phyloP scores from a whole-genome alignment of 2,329 filamentous ascomycete species.

The Pseudocercospora pini-densiflorae region DNA sequence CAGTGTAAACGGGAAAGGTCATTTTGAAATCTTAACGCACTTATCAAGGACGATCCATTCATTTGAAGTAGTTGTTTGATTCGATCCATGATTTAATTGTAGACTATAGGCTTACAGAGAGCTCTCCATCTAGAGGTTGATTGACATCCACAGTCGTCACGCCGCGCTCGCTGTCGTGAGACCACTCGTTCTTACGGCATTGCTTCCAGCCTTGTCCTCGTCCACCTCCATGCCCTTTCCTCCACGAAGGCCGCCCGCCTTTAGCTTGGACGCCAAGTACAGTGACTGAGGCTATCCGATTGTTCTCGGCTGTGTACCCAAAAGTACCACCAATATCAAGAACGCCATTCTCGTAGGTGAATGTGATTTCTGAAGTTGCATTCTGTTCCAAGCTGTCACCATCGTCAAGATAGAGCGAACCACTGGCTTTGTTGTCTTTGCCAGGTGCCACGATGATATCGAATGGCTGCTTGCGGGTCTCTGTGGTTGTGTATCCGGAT shows the following conservation, averaged over 20 bases:
- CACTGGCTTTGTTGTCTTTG: conserved; percentile 64
- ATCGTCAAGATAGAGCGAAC: conserved; percentile 77
- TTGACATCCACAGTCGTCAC: conserved; percentile 13
- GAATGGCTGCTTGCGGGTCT: conserved; percentile 68
- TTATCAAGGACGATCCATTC: too few relatives aligned
- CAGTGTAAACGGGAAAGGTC: background rate
- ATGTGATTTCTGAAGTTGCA: conserved; percentile 60
- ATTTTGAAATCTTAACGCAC: too few relatives aligned
- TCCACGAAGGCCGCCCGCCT: conserved; percentile 10
- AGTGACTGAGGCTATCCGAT: conserved; percentile 15
- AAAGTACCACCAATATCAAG: conserved; percentile 19
- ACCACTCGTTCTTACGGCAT: conserved; percentile 8
- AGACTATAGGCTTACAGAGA: conserved; percentile 13
- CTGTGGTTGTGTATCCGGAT: conserved; percentile 65
- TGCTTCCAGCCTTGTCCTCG: conserved; percentile 8
- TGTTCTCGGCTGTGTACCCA: conserved; percentile 17
- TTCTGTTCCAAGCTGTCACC: conserved; percentile 68
- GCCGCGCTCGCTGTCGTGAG: conserved; percentile 9
- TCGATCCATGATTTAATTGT: background rate
- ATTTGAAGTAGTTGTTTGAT: too few relatives aligned
- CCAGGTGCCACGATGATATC: conserved; percentile 71
- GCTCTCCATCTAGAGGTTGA: conserved; percentile 15
- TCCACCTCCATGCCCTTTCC: conserved; percentile 4
- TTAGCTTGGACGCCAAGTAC: conserved; percentile 8
- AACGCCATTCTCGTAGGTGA: conserved; percentile 59